phyloP scores from a whole-genome alignment of 352 stramenopile species.

The Globisporangium sylvaticum region DNA sequence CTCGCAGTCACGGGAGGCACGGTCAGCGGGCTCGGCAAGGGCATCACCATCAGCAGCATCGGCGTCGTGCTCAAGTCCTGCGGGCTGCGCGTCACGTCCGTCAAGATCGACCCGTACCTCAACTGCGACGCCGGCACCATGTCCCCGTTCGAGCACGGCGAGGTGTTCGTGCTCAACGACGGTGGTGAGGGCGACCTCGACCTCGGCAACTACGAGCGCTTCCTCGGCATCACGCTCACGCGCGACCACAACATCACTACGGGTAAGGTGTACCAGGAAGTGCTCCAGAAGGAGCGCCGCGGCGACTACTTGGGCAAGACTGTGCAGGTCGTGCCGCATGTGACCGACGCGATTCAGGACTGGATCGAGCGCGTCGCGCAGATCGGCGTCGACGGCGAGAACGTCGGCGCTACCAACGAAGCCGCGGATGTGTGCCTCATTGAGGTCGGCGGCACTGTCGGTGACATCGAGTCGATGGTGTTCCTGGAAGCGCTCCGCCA shows the following conservation, averaged over 20 bases:
- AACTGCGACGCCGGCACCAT: constrained; percentile 98
- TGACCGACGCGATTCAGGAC: constrained; percentile 92
- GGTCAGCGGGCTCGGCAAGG: constrained; percentile 98
- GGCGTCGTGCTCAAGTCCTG: constrained; percentile 96
- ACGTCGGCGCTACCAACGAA: constrained; percentile 26
- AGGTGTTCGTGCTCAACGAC: constrained; percentile 98
- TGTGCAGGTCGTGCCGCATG: constrained; percentile 97
- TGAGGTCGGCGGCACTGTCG: constrained; percentile 99
- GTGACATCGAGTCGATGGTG: constrained; percentile 99
- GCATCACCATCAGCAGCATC: constrained; percentile 98
- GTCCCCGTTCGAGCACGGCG: constrained; percentile 95
- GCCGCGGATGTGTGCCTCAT: constrained; percentile 97
- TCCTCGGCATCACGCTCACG: constrained; percentile 94
- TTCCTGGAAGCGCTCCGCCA: constrained; percentile 99
- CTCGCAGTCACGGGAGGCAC: constrained; percentile 98
- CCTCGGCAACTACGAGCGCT: constrained; percentile 99
- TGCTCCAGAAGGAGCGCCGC: constrained; percentile 94
- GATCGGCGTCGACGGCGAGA: constrained; percentile 84
- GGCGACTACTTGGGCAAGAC: constrained; percentile 99
- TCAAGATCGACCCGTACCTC: constrained; percentile 99
- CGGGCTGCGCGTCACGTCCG: constrained; percentile 92
- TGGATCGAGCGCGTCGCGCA: constrained; percentile 98
- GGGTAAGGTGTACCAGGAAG: constrained; percentile 96
- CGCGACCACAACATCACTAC: constrained; percentile 99
- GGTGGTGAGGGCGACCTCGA: constrained; percentile 97